Evolutionary conservation across 1,284 basidiomycete species (phyloP), one percentile per base, ranked within the genome.

Genomic region (Malassezia dermatis): DNA sequence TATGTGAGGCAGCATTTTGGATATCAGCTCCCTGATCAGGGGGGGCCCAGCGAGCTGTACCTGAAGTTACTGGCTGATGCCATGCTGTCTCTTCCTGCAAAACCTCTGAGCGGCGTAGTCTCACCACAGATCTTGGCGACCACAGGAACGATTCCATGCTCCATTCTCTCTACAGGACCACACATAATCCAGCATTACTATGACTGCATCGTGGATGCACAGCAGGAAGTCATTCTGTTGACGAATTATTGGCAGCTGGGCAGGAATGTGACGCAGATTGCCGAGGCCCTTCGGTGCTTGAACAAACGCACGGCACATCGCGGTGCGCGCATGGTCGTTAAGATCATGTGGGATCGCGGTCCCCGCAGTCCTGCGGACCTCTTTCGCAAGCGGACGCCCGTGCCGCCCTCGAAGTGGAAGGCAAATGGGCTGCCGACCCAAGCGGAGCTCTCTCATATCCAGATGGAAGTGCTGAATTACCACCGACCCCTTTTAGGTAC

Each of bases 401-500:
- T 71, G 0, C 62, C 61, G 17, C 65, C 69, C 0, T 32, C 37
- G 30, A 65, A 63, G 60, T 73, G 69, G 69, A 63, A 66, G 48
- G 28, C 39, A 11, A 72, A 73, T 45, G 71, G 71, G 11, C 60
- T 73, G 17, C 71, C 71, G 8, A 58, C 62, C 7, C 51, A 62
- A 17, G 32, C 51, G 11, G 69, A 73, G 43, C 61, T 73, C 12
- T 62, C 67, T 1, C 61, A 69, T 37, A 58, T 73, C 19, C 60
- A 54, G 43, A 59, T 73, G 51, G 66, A 73, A 60, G 64, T 73
- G 8, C 59, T 73, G 43, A 75, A 73, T 54, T 75, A 73, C 44
- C 73, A 73, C 39, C 64, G 67, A 15, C 69, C 71, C 8, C 56
- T 71, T 23, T 64, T 72, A 45, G 85, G 84, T 28, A 87, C 85